Evolutionary conservation across 805 yeast species (phyloP).

Genomic region (Grigorovia yakushimaensis): DNA sequence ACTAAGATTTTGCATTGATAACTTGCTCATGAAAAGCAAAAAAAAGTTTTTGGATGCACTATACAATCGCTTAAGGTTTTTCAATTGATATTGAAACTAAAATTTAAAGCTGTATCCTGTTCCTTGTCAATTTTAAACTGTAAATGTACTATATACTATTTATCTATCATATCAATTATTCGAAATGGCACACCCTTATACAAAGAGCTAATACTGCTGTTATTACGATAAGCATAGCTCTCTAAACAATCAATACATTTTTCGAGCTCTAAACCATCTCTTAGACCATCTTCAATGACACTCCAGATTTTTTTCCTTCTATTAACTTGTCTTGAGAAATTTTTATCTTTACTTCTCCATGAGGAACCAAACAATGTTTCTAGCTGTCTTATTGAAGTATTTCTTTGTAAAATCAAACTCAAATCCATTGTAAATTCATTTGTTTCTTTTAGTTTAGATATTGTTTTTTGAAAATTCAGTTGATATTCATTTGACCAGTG

Average conservation of each 20-base stretch:
- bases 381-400: constrained; percentile 18
- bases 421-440: constrained; percentile 5
- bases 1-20: neutral
- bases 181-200: constrained; percentile 25
- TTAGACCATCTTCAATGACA: constrained; percentile 21
- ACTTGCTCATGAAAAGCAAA: neutral
- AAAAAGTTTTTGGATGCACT: no score
- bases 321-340: constrained; percentile 26
- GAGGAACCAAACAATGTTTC: constrained; percentile 20
- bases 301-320: constrained; percentile 26
- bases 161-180: constrained; percentile 2
- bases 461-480: constrained; percentile 12
- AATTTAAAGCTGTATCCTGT: no score
- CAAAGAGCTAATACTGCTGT: constrained; percentile 21
- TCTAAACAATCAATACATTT: constrained; percentile 20
- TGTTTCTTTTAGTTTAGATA: constrained; percentile 9
- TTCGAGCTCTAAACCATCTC: constrained; percentile 16
- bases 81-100: no score
- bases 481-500: constrained; percentile 21
- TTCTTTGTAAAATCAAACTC: constrained; percentile 12
- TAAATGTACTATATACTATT: neutral
- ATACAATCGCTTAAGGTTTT: no score
- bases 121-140: neutral
- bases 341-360: constrained; percentile 25
- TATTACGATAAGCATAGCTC: constrained; percentile 14